Evolutionary conservation across 306 rosid species (phyloP).

Genomic region (Myrica gale): DNA sequence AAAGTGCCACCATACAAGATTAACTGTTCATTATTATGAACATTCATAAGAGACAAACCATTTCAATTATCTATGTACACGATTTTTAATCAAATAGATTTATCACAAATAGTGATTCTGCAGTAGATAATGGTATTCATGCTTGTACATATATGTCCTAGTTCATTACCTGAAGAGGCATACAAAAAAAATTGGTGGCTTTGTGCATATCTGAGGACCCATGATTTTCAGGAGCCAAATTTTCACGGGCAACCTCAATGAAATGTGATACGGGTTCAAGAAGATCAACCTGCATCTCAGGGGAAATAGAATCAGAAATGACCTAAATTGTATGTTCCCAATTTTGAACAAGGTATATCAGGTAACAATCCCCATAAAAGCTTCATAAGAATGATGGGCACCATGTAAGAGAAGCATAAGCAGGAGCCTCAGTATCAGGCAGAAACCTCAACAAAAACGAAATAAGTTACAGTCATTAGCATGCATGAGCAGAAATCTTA

Average conservation of each 20-base stretch:
- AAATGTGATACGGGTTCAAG: slow-evolving; percentile 97
- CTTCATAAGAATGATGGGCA: background rate
- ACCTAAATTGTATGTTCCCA: background rate
- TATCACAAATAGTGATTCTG: background rate
- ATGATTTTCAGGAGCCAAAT: slow-evolving; percentile 50
- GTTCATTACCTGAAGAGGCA: slow-evolving; percentile 81
- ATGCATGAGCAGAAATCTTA: background rate
- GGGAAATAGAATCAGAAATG: slow-evolving; percentile 9
- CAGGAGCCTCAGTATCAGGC: background rate
- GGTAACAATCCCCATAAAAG: background rate
- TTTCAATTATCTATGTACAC: background rate
- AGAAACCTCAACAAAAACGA: background rate
- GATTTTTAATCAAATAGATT: background rate
- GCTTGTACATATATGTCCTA: slow-evolving; percentile 1
- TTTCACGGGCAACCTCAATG: slow-evolving; percentile 79
- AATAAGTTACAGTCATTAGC: background rate
- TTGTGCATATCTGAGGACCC: slow-evolving; percentile 54
- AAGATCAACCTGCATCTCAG: slow-evolving; percentile 78
- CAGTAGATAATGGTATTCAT: background rate
- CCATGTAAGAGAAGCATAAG: background rate
- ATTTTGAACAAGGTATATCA: background rate
- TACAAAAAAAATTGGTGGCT: slow-evolving; percentile 71
- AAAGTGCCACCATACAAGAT: background rate
- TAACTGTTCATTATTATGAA: background rate
- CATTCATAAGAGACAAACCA: background rate